phyloP scores from a whole-genome alignment of 2,329 filamentous ascomycete genomes.

The Coleophoma eucalyptorum region DNA sequence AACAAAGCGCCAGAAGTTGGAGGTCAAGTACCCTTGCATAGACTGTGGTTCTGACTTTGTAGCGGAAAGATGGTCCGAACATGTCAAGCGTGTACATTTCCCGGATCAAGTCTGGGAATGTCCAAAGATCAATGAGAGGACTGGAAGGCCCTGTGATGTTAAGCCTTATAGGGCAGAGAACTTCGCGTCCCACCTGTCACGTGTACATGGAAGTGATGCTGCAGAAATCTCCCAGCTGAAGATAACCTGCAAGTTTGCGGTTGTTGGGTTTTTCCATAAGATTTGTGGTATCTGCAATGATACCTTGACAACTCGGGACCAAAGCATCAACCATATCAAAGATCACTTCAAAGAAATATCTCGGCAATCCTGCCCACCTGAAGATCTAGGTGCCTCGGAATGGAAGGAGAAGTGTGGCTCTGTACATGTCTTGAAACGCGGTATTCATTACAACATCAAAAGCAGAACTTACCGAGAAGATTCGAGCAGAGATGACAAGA shows the following conservation, averaged over 20 bases:
- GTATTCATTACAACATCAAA: constrained; percentile 5
- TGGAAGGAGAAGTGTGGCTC: constrained; percentile 8
- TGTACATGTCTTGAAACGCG: constrained; percentile 5
- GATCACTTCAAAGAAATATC: constrained; percentile 4
- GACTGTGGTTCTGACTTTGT: constrained; percentile 2
- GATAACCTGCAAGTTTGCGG: constrained; percentile 5
- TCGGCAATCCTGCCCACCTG: neutral
- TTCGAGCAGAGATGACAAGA: neutral
- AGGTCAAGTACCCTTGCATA: constrained; percentile 3
- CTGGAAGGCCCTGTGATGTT: neutral
- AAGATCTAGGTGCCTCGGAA: constrained; percentile 5
- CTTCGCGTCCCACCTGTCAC: constrained; percentile 5
- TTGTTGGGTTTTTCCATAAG: constrained; percentile 6
- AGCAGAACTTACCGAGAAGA: neutral
- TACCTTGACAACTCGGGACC: constrained; percentile 2
- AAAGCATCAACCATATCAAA: constrained; percentile 8
- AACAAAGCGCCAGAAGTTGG: constrained; percentile 3
- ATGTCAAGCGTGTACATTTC: constrained; percentile 8
- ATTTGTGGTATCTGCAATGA: constrained; percentile 6
- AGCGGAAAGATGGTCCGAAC: constrained; percentile 6
- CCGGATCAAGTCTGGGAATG: constrained; percentile 6
- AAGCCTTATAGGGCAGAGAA: constrained; percentile 5
- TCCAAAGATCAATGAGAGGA: neutral
- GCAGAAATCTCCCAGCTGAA: constrained; percentile 4
- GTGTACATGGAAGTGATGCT: constrained; percentile 2